phyloP scores from a whole-genome alignment of 1,139 yeast species.

The Yamadazyma pseudoaaseri region DNA sequence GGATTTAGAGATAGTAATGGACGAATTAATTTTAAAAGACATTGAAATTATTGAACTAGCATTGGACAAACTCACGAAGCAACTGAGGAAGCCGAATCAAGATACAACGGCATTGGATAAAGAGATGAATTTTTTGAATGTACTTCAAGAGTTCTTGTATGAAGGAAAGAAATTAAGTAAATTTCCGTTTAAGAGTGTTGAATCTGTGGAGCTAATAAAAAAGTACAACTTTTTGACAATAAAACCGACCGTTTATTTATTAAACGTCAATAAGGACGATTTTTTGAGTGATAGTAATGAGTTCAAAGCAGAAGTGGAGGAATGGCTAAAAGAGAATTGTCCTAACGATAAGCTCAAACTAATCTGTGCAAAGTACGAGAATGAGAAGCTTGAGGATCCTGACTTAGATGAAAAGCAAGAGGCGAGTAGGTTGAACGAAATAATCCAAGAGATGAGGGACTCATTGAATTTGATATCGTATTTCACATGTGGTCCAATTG shows the following conservation, averaged over 20 bases:
- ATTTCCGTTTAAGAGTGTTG: constrained; percentile 48
- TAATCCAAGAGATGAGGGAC: constrained; percentile 63
- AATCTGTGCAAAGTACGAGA: constrained; percentile 63
- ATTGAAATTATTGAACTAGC: constrained; percentile 62
- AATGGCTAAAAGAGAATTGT: constrained; percentile 56
- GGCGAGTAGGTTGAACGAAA: constrained; percentile 41
- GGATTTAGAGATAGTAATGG: constrained; percentile 66
- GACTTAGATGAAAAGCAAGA: constrained; percentile 15
- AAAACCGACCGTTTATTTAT: constrained; percentile 62
- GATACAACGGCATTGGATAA: constrained; percentile 29
- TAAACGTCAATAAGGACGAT: constrained; percentile 62
- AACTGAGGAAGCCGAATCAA: constrained; percentile 36
- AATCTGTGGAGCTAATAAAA: constrained; percentile 58
- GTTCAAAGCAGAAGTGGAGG: constrained; percentile 38
- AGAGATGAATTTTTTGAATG: constrained; percentile 48
- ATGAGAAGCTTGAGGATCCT: constrained; percentile 26
- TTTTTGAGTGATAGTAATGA: constrained; percentile 45
- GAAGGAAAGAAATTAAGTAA: constrained; percentile 56
- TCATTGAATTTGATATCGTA: constrained; percentile 75
- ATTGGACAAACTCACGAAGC: constrained; percentile 45
- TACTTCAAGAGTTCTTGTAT: constrained; percentile 50
- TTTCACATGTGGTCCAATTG: constrained; percentile 89
- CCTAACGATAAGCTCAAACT: constrained; percentile 55
- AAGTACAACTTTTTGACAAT: constrained; percentile 64
- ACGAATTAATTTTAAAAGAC: constrained; percentile 72